Conservation (phyloP, 2,329 filamentous ascomycete genomes). For the Botryotinia narcissicola region DNA sequence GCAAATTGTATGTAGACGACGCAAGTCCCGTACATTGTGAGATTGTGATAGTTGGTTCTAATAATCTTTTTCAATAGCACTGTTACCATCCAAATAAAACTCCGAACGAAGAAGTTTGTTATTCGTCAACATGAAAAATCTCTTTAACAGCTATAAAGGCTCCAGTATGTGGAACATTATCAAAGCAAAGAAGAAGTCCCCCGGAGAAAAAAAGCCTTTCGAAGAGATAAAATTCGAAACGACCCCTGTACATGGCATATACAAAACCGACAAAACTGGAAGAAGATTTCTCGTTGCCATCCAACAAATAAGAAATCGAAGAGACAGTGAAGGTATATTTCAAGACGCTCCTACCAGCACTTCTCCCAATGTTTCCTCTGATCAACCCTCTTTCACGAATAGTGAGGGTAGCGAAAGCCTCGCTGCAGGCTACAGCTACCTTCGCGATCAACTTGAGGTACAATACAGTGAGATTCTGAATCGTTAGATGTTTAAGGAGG, state of each 20-base stretch:
- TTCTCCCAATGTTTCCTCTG: background rate
- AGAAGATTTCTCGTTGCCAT: conserved; percentile 7
- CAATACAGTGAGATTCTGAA: conserved; percentile 22
- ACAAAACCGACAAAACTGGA: conserved; percentile 6
- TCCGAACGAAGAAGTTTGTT: background rate
- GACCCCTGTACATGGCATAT: conserved; percentile 27
- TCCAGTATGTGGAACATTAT: background rate
- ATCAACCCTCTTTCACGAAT: background rate
- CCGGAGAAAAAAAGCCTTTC: background rate
- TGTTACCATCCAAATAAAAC: background rate
- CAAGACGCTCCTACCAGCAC: background rate
- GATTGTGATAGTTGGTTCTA: background rate
- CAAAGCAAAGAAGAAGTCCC: background rate
- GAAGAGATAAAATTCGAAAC: background rate
- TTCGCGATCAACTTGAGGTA: conserved; percentile 22
- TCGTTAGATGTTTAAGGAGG: conserved; percentile 24
- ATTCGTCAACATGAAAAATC: background rate
- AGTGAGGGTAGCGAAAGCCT: background rate
- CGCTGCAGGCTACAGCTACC: conserved; percentile 22
- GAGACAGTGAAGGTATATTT: conserved; percentile 24
- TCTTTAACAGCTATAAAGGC: background rate
- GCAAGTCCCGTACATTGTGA: background rate
- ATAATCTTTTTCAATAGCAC: background rate
- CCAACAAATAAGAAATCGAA: conserved; percentile 4
- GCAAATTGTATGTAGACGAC: background rate